Percentiles rank a stretch among this genome's conserved stretches.
Conservation (phyloP, 1,284 basidiomycete genomes). For the Cutaneotrichosporon spelunceum region DNA sequence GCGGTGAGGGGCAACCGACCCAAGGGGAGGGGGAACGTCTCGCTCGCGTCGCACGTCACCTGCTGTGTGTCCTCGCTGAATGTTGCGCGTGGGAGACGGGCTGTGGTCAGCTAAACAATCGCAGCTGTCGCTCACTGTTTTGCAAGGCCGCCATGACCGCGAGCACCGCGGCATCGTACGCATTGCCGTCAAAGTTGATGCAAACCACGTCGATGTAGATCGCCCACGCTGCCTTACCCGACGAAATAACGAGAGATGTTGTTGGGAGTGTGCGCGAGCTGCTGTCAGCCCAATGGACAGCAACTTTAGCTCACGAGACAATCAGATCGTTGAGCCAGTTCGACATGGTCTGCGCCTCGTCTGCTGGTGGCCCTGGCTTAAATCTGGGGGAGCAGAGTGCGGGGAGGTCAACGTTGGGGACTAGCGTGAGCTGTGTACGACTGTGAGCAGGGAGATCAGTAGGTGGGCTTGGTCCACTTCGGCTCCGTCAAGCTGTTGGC, state of each 20-base stretch:
- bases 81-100: conserved; percentile 67
- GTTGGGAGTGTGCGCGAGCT: conserved; percentile 69
- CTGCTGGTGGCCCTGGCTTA: conserved; percentile 87
- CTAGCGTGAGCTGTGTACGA: conserved; percentile 49
- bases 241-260: conserved; percentile 71
- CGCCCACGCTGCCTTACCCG: conserved; percentile 78
- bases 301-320: conserved; percentile 56
- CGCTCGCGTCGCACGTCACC: conserved; percentile 64
- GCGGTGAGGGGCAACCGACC: conserved; percentile 60
- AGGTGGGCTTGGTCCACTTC: too few species aligned
- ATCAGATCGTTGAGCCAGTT: conserved; percentile 74
- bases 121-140: conserved; percentile 62
- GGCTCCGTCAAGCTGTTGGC: too few species aligned
- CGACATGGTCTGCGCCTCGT: conserved; percentile 85
- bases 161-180: conserved; percentile 81
- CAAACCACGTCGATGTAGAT: conserved; percentile 91
- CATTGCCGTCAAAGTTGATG: conserved; percentile 95
- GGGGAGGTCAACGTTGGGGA: conserved; percentile 84
- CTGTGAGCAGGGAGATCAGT: not conserved
- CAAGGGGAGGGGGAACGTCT: conserved; percentile 53
- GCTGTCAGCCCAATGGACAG: not conserved
- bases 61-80: conserved; percentile 67
- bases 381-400: conserved; percentile 89
- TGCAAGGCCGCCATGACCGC: conserved; percentile 81
- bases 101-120: conserved; percentile 51